Base-by-base conservation (phyloP, 1,284 basidiomycete species). In the Phlebopus sp. region DNA sequence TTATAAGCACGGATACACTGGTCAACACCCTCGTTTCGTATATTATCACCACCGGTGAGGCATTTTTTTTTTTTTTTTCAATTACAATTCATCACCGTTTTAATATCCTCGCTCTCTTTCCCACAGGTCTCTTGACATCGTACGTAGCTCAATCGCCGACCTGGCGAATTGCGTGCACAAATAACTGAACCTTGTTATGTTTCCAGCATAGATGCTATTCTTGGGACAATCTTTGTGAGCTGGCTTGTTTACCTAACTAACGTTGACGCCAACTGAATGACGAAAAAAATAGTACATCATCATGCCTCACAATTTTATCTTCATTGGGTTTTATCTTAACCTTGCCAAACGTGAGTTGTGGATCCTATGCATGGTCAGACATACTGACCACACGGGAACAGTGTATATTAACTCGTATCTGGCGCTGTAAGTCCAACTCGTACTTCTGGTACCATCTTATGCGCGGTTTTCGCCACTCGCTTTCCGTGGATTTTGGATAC, bases 381-480 rank as follows among this genome's bases (percentile, higher is more conserved):
- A 8, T 8, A 25, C 25, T 25, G 25, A 25, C 8, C 25, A 25
- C 8, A 25, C 8, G 25, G 25, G 4, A 8, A 8, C 25, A 25
- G 78, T 80, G 18, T 79, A 81, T 52, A 64, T 74, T 25, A 76
- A 73, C 31, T 78, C 78, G 0, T 81, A 79, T 63, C 62, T 80
- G 10, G 72, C 76, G 1, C 74, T 53, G 61, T 68, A 41, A 44
- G 62, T 57, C 25, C 13, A 17, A 32, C 2, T 25, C 25, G 25
- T 25, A 8, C 8, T 25, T 39, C 31, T 7, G 44, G 4, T 25
- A 4, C 19, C 11, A 14, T 29, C 14, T 40, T 35, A 14, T 17
- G 23, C 10, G 18, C 42, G 25, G 8, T 25, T 25, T 25, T 25
- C 8, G 25, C 25, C 25, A 17, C 40, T 14, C 14, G 40, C 23